Percentiles rank a stretch among this genome's conserved stretches.
Conservation (phyloP, 2,329 filamentous ascomycete species). For the Pseudocercospora vitis region DNA sequence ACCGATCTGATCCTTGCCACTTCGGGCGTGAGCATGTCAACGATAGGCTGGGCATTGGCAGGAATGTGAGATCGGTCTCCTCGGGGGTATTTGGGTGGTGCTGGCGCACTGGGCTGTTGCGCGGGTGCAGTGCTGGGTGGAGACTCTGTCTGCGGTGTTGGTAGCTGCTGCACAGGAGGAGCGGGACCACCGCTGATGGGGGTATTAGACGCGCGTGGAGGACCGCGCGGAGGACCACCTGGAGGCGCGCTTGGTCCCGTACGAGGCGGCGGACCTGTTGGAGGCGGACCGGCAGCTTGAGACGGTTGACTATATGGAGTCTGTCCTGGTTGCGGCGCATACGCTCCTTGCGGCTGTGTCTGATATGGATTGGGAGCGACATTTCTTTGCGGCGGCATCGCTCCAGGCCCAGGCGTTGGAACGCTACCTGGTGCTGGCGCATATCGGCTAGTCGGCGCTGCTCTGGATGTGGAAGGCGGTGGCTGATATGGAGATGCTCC, state of each 20-base stretch:
- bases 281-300: slow-evolving; percentile 41
- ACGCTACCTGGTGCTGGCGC: slow-evolving; percentile 63
- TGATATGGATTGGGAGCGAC: slow-evolving; percentile 50
- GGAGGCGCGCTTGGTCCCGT: slow-evolving; percentile 38
- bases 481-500: slow-evolving; percentile 85
- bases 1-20: slow-evolving; percentile 85
- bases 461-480: slow-evolving; percentile 60
- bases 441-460: slow-evolving; percentile 73
- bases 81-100: slow-evolving; percentile 45
- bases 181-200: slow-evolving; percentile 30
- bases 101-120: slow-evolving; percentile 16
- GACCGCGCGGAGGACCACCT: slow-evolving; percentile 51
- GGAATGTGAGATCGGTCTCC: slow-evolving; percentile 92
- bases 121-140: slow-evolving; percentile 13
- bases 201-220: slow-evolving; percentile 44
- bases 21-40: slow-evolving; percentile 76
- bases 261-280: slow-evolving; percentile 38
- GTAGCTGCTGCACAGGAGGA: slow-evolving; percentile 37
- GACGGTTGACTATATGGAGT: slow-evolving; percentile 46
- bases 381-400: slow-evolving; percentile 44
- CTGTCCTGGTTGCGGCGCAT: slow-evolving; percentile 41
- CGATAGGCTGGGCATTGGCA: slow-evolving; percentile 69
- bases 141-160: slow-evolving; percentile 19
- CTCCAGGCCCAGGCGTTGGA: slow-evolving; percentile 42
- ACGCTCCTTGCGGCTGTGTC: slow-evolving; percentile 34